Evolutionary conservation across 2,329 filamentous ascomycete species (phyloP), one percentile per base, ranked within the genome.

Genomic region (Ophiostoma triangulosporum): DNA sequence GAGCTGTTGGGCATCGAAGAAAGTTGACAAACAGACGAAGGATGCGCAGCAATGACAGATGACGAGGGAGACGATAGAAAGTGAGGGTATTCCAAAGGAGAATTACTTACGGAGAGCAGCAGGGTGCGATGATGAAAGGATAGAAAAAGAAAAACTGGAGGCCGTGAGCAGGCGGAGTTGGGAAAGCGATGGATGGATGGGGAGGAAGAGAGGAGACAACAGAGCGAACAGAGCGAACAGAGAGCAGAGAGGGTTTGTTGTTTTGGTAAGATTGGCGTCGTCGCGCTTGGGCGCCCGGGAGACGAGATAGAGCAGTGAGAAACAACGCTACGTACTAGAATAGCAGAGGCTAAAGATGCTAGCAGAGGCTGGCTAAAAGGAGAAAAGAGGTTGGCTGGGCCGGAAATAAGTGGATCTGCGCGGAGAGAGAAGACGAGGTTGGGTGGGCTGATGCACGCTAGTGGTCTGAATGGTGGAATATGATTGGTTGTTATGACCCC

Each of bases 281-380:
- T 56, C 54, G 56, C 56, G 56, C 46, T 24, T 55, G 49, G 58
- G 55, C 58, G 58, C 45, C 58, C 38, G 45, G 58, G 58, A 51
- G 58, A 60, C 58, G 54, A 55, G 45, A 49, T n/a, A n/a, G n/a
- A n/a, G 31, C 20, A 43, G 35, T 26, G 52, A 43, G 24, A 40
- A 29, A 31, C 17, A 29, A 48, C 36, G 50, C 26, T 43, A 54
- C 50, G 32, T 52, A 45, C 38, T 48, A 51, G 50, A 31, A 12
- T n/a, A n/a, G 20, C 12, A 35, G 36, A 48, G 43, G 46, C 32
- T 24, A 48, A 35, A 51, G 45, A 48, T 20, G 53, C 40, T 45
- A 54, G 46, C 32, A 31, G n/a, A 27, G 22, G 12, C 17, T 29
- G 15, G 46, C 33, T 36, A 26, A 49, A 50, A 35, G 31, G 36